Base-by-base conservation (phyloP, 1,284 basidiomycete genomes). In the Moesziomyces globuligerus region DNA sequence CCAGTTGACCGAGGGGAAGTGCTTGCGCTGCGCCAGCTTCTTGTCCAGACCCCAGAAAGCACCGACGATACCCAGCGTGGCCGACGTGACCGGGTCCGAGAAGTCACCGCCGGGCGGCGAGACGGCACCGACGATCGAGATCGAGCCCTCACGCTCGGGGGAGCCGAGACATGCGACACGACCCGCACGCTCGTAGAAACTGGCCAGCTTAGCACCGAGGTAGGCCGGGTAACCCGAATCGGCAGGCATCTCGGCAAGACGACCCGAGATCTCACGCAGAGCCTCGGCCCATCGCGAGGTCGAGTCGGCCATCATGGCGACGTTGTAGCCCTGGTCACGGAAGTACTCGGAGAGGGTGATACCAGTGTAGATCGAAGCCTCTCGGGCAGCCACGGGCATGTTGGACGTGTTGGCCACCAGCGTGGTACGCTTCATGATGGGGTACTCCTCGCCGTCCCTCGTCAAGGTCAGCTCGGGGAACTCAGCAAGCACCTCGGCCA, bases 241-340 rank as follows among this genome's bases (percentile, higher is more conserved):
- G 41, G 96, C 96, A 56, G 96, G 96, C 96, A 99, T 99, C 85
- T 99, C 96, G 34, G 96, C 96, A 57, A 99, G 85, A 85, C 96
- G 94, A 86, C 96, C 96, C 36, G 94, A 97, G 74, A 99, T 98
- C 87, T 99, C 96, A 87, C 96, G 93, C 48, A 99, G 86, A 29
- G 96, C 96, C 83, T 99, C 96, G 49, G 96, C 96, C 96, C 96
- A 99, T 78, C 96, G 94, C 26, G 94, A 97, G 0, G 96, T 98
- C 7, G 95, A 98, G 84, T 98, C 96, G 46, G 95, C 96, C 94
- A 98, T 98, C 96, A 99, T 99, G 48, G 95, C 90, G 28, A 99
- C 95, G 81, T 98, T 94, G 82, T 88, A 90, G 28, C 96, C 95
- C 84, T 98, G 94, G 84, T 98, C 95, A 85, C 95, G 92, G 90